These are phyloP conservation scores for Amanita phalloides DNA, from an alignment of 768 basidiomycete genomes.

Conservation along the genomic window DNA sequence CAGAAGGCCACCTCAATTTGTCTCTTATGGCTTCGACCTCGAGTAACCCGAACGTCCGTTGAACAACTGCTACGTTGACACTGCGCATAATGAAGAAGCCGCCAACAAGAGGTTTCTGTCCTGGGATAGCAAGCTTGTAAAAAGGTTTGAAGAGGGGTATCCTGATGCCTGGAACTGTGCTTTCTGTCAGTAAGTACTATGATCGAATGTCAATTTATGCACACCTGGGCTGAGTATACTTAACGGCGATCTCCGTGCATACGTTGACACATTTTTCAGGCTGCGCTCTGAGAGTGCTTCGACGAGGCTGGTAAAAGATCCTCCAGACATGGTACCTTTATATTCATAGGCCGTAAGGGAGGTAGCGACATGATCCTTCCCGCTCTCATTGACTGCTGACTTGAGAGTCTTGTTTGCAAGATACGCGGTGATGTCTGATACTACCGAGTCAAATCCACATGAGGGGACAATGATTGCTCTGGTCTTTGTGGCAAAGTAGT, in stretches of 20 bases:
- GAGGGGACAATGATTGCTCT: slow-evolving; percentile 71
- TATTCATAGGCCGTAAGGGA: slow-evolving; percentile 46
- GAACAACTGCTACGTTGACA: slow-evolving; percentile 30
- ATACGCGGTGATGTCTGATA: slow-evolving; percentile 61
- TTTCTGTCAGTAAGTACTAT: slow-evolving; percentile 1
- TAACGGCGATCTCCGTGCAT: slow-evolving; percentile 14
- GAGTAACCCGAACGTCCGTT: slow-evolving; percentile 35
- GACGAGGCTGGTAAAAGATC: slow-evolving; percentile 41
- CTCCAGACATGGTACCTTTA: slow-evolving; percentile 48
- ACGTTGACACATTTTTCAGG: slow-evolving; percentile 13
- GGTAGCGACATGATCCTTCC: slow-evolving; percentile 22
- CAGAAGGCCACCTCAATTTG: slow-evolving; percentile 10
- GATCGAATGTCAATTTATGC: slow-evolving; percentile 3
- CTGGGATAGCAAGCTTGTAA: slow-evolving; percentile 28
- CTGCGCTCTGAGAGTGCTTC: slow-evolving; percentile 26
- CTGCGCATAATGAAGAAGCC: slow-evolving; percentile 30
- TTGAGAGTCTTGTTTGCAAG: slow-evolving; percentile 64
- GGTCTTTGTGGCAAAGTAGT: slow-evolving; percentile 60
- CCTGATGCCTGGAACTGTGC: background rate
- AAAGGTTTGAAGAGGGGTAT: slow-evolving; percentile 15
- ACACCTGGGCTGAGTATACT: slow-evolving; percentile 32
- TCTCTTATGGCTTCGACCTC: slow-evolving; percentile 20
- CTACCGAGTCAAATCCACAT: slow-evolving; percentile 71
- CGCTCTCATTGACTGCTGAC: slow-evolving; percentile 11
- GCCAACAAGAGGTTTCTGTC: slow-evolving; percentile 21